Conservation (phyloP, 768 basidiomycete genomes). For the Trametes punicea region DNA sequence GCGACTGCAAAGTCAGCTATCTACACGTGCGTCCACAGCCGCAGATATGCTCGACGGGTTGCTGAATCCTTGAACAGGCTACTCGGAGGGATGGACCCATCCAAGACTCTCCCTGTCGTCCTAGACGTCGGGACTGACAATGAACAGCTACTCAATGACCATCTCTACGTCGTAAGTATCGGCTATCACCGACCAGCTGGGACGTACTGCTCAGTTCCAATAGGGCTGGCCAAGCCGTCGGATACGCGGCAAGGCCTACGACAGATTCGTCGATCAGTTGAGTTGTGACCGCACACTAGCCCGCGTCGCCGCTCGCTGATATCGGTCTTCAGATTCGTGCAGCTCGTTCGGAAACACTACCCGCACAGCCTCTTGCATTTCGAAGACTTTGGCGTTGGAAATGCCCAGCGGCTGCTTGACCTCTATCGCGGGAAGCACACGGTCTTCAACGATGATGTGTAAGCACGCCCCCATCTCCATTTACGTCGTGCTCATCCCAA, state of each 20-base stretch:
- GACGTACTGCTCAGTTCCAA: background rate
- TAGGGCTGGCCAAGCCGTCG: conserved; percentile 75
- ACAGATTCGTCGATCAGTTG: conserved; percentile 73
- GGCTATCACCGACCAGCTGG: background rate
- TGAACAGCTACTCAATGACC: conserved; percentile 55
- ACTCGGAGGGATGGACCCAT: conserved; percentile 64
- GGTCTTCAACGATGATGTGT: conserved; percentile 88
- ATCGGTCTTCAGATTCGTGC: conserved; percentile 55
- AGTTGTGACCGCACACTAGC: background rate
- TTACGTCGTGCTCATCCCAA: background rate
- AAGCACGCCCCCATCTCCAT: conserved; percentile 10
- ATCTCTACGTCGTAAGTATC: conserved; percentile 54
- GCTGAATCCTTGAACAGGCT: conserved; percentile 37
- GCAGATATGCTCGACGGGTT: background rate
- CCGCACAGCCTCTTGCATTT: conserved; percentile 72
- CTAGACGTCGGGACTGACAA: conserved; percentile 82
- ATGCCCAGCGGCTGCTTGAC: conserved; percentile 66
- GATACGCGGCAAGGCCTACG: conserved; percentile 69
- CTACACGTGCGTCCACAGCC: conserved; percentile 64
- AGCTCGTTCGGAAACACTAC: conserved; percentile 69
- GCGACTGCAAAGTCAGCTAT: conserved; percentile 76
- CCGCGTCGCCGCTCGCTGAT: background rate
- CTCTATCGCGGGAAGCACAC: conserved; percentile 61
- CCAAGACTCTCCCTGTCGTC: conserved; percentile 53
- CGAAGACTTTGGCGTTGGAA: conserved; percentile 80